These are phyloP conservation scores for Nakazawaea molendinolei DNA, from an alignment of 805 yeast genomes.

Conservation along the genomic window DNA sequence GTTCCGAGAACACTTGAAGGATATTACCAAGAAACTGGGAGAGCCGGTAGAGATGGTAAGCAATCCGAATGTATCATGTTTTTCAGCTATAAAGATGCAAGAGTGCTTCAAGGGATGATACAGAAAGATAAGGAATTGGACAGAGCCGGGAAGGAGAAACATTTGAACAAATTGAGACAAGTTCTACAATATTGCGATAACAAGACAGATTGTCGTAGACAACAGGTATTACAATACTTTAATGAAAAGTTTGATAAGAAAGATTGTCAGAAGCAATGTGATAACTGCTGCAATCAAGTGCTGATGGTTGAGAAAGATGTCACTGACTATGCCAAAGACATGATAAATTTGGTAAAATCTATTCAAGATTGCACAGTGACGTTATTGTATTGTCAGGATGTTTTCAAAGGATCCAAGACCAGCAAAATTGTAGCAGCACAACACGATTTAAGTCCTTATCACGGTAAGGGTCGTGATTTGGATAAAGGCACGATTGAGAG, in stretches of 20 bases:
- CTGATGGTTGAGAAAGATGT: conserved; percentile 53
- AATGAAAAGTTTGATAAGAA: conserved; percentile 70
- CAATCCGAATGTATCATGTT: conserved; percentile 78
- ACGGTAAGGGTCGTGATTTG: conserved; percentile 63
- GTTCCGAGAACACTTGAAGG: conserved; percentile 91
- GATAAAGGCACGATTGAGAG: conserved; percentile 73
- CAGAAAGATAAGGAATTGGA: conserved; percentile 67
- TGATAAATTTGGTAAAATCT: conserved; percentile 51
- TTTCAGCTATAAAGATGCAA: conserved; percentile 75
- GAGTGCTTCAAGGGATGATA: conserved; percentile 69
- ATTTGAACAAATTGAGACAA: conserved; percentile 67
- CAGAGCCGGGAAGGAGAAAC: conserved; percentile 62
- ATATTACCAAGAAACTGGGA: conserved; percentile 95
- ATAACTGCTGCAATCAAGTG: conserved; percentile 57
- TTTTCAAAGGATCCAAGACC: conserved; percentile 65
- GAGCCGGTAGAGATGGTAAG: conserved; percentile 95
- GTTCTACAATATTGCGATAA: conserved; percentile 92
- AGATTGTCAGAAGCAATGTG: conserved; percentile 71
- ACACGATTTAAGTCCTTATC: conserved; percentile 51
- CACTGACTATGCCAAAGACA: conserved; percentile 52
- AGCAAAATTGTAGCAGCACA: conserved; percentile 58
- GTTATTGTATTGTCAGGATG: conserved; percentile 72
- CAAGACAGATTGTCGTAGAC: conserved; percentile 81
- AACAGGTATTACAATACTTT: conserved; percentile 84
- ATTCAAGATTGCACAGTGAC: conserved; percentile 63